Conservation (phyloP, 2,329 filamentous ascomycete species). For the Aspergillus texensis region DNA sequence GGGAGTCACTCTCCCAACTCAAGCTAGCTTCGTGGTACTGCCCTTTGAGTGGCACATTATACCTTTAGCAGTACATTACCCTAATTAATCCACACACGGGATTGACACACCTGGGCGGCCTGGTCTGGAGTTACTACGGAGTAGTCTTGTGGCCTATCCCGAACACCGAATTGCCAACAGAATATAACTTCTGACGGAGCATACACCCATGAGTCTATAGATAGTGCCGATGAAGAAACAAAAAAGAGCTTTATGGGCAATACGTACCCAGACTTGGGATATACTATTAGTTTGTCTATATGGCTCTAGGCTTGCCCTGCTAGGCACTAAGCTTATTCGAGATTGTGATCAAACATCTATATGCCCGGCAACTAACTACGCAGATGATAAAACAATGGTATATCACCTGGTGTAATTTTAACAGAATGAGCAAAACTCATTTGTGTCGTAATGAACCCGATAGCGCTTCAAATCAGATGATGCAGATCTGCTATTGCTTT, state of each 20-base stretch:
- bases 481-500: slow-evolving; percentile 10
- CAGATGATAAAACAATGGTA: background rate
- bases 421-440: background rate
- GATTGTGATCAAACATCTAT: background rate
- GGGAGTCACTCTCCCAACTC: background rate
- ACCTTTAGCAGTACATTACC: background rate
- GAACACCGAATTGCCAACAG: no score
- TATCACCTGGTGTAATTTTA: background rate
- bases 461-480: background rate
- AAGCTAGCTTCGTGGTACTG: no score
- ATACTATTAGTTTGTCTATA: background rate
- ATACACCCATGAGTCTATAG: no score
- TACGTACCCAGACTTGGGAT: background rate
- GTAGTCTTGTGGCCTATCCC: background rate
- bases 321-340: background rate
- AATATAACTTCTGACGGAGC: background rate
- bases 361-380: background rate
- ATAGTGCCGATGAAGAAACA: background rate
- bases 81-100: background rate
- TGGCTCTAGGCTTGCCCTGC: background rate
- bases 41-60: no score
- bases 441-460: background rate
- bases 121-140: background rate
- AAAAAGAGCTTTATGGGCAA: background rate
- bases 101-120: background rate